These are phyloP conservation scores for Chalara sp. DNA, from an alignment of 2,329 filamentous ascomycete genomes.

Conservation along the genomic window DNA sequence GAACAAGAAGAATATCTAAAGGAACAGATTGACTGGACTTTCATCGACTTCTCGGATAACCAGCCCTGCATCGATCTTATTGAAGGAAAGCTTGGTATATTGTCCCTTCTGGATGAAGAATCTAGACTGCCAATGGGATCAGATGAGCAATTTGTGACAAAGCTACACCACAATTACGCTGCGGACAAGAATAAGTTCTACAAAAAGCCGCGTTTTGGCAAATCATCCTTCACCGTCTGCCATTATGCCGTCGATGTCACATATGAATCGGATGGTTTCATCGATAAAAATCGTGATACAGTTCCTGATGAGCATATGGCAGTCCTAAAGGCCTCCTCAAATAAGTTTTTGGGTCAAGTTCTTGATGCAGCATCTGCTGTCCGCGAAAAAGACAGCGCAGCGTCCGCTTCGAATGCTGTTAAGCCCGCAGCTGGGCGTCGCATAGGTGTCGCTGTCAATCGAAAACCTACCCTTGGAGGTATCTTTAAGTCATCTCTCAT, in stretches of 20 bases:
- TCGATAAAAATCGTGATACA: constrained; percentile 98
- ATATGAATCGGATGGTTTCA: constrained; percentile 98
- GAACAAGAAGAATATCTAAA: constrained; percentile 97
- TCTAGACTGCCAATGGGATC: constrained; percentile 95
- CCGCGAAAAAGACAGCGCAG: constrained; percentile 77
- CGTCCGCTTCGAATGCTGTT: constrained; percentile 61
- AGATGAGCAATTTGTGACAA: constrained; percentile 93
- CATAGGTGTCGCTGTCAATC: constrained; percentile 85
- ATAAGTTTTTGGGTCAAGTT: constrained; percentile 77
- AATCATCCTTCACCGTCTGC: constrained; percentile 95
- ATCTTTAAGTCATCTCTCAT: constrained; percentile 99
- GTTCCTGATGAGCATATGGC: constrained; percentile 98
- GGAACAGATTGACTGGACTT: constrained; percentile 98
- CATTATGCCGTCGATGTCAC: constrained; percentile 98
- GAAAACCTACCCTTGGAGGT: constrained; percentile 93
- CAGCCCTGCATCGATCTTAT: constrained; percentile 98
- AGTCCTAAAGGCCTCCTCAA: constrained; percentile 76
- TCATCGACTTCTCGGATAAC: constrained; percentile 99
- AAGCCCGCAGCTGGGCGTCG: constrained; percentile 76
- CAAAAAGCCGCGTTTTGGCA: constrained; percentile 97
- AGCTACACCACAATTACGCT: constrained; percentile 90
- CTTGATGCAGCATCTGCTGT: constrained; percentile 79
- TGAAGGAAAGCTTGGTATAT: constrained; percentile 89
- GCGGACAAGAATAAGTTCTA: constrained; percentile 92
- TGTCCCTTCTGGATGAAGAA: constrained; percentile 92